phyloP scores from a whole-genome alignment of 169 alveolate species.

The Sarcocystis neurona region DNA sequence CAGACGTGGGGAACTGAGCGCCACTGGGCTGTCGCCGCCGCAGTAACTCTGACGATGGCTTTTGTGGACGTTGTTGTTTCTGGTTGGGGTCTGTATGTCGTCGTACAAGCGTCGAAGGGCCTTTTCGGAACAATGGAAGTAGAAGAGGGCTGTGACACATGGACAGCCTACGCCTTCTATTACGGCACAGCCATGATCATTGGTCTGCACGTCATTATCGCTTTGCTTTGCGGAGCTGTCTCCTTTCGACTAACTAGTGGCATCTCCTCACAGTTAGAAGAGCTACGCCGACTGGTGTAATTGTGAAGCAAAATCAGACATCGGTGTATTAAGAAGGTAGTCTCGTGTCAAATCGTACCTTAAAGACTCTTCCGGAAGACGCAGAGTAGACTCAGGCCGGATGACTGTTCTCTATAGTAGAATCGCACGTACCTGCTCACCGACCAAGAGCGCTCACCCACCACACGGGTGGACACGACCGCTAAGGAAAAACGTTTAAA shows the following conservation, averaged over 20 bases:
- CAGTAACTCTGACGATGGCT: constrained; percentile 56
- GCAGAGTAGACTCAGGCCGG: too few relatives aligned
- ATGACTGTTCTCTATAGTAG: too few relatives aligned
- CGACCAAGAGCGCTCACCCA: too few relatives aligned
- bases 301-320: too few relatives aligned
- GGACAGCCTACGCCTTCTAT: constrained; percentile 39
- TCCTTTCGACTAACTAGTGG: constrained; percentile 43
- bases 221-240: constrained; percentile 45
- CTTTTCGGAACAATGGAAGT: background rate
- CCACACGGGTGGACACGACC: too few relatives aligned
- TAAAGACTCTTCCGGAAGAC: too few relatives aligned
- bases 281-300: constrained; percentile 46
- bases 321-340: too few relatives aligned
- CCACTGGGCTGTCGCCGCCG: constrained; percentile 51
- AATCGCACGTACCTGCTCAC: too few relatives aligned
- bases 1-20: constrained; percentile 62
- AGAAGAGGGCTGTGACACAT: constrained; percentile 20
- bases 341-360: too few relatives aligned
- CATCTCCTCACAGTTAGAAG: constrained; percentile 26
- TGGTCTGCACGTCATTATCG: constrained; percentile 29
- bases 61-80: constrained; percentile 30
- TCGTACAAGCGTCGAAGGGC: background rate
- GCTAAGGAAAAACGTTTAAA: too few relatives aligned
- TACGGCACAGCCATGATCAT: constrained; percentile 48
- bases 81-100: constrained; percentile 47